Evolutionary conservation across 2,329 filamentous ascomycete species (phyloP).

Genomic region (Coniochaeta hoffmannii): DNA sequence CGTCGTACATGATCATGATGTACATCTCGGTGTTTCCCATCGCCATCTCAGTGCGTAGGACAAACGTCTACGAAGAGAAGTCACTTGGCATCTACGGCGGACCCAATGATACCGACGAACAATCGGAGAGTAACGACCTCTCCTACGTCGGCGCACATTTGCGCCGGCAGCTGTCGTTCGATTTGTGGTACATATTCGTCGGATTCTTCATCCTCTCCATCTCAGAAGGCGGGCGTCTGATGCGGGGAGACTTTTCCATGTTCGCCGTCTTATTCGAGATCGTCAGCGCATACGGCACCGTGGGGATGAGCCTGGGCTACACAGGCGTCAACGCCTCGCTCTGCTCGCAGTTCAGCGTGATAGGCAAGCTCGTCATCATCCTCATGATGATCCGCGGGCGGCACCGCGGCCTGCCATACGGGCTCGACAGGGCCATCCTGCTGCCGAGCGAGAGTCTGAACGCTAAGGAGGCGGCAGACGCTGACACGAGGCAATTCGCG

Average conservation of each 20-base stretch:
- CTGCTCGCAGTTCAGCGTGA: conserved; percentile 67
- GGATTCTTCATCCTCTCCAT: conserved; percentile 91
- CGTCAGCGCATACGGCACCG: conserved; percentile 87
- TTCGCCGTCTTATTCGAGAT: conserved; percentile 76
- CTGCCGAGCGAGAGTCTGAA: conserved; percentile 50
- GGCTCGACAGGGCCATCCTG: conserved; percentile 54
- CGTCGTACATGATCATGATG: conserved; percentile 98
- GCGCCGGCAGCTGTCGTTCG: conserved; percentile 88
- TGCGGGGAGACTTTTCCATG: conserved; percentile 55
- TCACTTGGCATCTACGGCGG: conserved; percentile 65
- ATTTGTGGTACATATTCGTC: conserved; percentile 93
- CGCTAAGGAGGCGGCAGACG: conserved; percentile 43
- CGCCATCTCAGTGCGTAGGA: conserved; percentile 86
- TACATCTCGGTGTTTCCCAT: conserved; percentile 97
- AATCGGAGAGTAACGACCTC: conserved; percentile 50
- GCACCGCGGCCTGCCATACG: conserved; percentile 61
- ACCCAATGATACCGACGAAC: conserved; percentile 34
- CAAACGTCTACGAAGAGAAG: conserved; percentile 94
- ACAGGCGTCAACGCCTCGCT: conserved; percentile 70
- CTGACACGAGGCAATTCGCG: conserved; percentile 25
- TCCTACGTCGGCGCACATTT: conserved; percentile 90
- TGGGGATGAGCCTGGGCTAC: conserved; percentile 84
- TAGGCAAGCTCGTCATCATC: conserved; percentile 64
- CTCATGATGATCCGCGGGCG: conserved; percentile 64
- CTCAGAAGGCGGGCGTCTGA: conserved; percentile 67